These are phyloP conservation scores for Tillandsia leiboldiana DNA, from an alignment of 176 grass and related monocot genomes.

Conservation along the genomic window DNA sequence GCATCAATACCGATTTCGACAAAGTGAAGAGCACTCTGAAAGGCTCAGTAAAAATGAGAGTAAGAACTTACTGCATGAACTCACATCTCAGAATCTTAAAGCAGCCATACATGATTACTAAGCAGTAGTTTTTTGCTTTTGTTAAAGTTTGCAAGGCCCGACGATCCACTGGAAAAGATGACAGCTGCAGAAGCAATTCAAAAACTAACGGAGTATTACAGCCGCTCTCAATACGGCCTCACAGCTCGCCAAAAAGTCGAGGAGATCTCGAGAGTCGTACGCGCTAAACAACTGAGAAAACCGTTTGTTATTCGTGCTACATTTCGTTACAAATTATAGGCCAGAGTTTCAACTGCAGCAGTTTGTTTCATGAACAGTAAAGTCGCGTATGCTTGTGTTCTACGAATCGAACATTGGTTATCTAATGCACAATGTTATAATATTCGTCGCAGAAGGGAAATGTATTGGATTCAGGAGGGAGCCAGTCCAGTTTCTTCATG, in stretches of 20 bases:
- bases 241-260: constrained; percentile 70
- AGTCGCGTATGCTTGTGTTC: too few species aligned
- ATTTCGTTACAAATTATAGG: too few species aligned
- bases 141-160: constrained; percentile 55
- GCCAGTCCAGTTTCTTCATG: constrained; percentile 92
- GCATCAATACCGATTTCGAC: constrained; percentile 95
- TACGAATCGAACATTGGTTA: too few species aligned
- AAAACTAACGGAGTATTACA: constrained; percentile 51
- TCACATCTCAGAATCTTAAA: neutral
- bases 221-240: constrained; percentile 60
- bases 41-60: constrained; percentile 78
- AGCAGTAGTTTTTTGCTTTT: neutral
- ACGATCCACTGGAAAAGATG: constrained; percentile 80
- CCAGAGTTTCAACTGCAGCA: too few species aligned
- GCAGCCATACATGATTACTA: neutral
- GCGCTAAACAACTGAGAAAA: neutral
- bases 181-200: constrained; percentile 78
- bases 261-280: constrained; percentile 77
- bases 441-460: constrained; percentile 70
- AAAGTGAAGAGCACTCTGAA: constrained; percentile 99
- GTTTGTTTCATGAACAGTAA: too few species aligned
- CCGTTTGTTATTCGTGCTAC: too few species aligned
- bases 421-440: neutral
- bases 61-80: constrained; percentile 10
- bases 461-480: constrained; percentile 74